These are phyloP conservation scores for Crithidia mellificae DNA, from an alignment of 208 protist genomes.

Conservation along the genomic window DNA sequence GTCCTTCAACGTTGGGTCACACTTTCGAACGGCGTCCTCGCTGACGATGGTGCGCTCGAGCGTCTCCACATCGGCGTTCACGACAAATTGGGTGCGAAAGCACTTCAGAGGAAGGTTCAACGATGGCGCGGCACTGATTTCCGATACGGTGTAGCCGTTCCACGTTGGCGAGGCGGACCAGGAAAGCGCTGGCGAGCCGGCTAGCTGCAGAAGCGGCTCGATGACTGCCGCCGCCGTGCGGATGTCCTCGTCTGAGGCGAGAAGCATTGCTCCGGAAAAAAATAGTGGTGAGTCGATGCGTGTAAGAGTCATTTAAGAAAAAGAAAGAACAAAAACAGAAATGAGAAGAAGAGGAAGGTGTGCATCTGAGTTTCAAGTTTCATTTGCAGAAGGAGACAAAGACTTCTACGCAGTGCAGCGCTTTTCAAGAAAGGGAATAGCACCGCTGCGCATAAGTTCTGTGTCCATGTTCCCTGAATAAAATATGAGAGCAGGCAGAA, in stretches of 20 bases:
- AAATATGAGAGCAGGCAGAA: too few relatives aligned
- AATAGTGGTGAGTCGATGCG: neutral
- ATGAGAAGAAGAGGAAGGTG: too few relatives aligned
- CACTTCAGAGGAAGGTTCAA: constrained; percentile 26
- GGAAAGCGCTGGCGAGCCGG: neutral
- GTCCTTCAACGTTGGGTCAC: constrained; percentile 32
- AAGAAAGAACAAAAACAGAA: too few relatives aligned
- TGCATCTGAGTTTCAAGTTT: too few relatives aligned
- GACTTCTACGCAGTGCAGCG: too few relatives aligned
- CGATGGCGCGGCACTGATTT: constrained; percentile 4
- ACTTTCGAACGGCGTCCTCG: constrained; percentile 14
- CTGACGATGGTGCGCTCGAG: constrained; percentile 20
- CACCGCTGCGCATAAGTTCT: too few relatives aligned
- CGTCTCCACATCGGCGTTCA: constrained; percentile 23
- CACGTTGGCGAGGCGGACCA: constrained; percentile 13
- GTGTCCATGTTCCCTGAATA: too few relatives aligned
- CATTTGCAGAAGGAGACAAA: too few relatives aligned
- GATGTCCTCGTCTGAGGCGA: constrained; percentile 23
- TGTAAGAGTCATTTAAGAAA: neutral
- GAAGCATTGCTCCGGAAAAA: neutral
- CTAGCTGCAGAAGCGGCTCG: constrained; percentile 15
- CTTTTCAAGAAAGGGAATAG: too few relatives aligned
- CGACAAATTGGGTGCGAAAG: constrained; percentile 34
- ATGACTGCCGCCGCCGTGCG: constrained; percentile 20
- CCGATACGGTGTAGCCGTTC: constrained; percentile 16